These are phyloP conservation scores for Trametes cingulata DNA, from an alignment of 768 basidiomycete species.

Conservation along the genomic window DNA sequence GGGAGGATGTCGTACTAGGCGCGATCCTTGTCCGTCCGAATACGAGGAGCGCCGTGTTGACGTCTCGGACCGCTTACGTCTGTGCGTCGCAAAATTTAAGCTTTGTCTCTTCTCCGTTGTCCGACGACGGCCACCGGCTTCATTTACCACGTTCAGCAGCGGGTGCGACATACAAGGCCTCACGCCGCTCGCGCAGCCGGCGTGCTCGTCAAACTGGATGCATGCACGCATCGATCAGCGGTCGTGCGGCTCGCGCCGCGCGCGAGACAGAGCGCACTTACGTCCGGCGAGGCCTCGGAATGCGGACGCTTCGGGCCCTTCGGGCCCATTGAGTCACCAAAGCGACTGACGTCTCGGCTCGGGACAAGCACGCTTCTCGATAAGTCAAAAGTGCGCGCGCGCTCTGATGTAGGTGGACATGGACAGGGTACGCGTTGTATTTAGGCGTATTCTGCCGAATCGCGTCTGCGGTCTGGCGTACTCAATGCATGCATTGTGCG, in stretches of 20 bases:
- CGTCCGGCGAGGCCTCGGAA: conserved; percentile 3
- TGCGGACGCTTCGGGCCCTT: neutral
- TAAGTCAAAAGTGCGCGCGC: neutral
- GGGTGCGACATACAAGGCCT: too few relatives aligned
- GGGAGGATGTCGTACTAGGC: too few relatives aligned
- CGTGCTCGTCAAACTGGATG: too few relatives aligned
- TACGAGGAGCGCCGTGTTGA: neutral
- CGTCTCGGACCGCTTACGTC: neutral
- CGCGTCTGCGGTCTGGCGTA: neutral
- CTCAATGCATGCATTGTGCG: too few relatives aligned
- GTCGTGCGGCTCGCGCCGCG: too few relatives aligned
- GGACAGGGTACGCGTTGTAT: too few relatives aligned
- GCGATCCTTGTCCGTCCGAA: too few relatives aligned
- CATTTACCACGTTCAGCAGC: too few relatives aligned
- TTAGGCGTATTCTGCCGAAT: conserved; percentile 1
- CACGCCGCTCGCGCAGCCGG: too few relatives aligned
- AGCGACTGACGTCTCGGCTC: neutral
- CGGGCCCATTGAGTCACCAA: neutral
- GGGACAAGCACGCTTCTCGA: neutral
- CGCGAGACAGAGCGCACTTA: neutral
- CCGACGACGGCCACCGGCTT: neutral
- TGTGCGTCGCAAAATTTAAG: neutral
- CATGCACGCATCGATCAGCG: too few relatives aligned
- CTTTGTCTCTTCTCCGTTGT: neutral
- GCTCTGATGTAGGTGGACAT: too few relatives aligned